Conservation (phyloP, 2,329 filamentous ascomycete species). For the Orbilia javanica region DNA sequence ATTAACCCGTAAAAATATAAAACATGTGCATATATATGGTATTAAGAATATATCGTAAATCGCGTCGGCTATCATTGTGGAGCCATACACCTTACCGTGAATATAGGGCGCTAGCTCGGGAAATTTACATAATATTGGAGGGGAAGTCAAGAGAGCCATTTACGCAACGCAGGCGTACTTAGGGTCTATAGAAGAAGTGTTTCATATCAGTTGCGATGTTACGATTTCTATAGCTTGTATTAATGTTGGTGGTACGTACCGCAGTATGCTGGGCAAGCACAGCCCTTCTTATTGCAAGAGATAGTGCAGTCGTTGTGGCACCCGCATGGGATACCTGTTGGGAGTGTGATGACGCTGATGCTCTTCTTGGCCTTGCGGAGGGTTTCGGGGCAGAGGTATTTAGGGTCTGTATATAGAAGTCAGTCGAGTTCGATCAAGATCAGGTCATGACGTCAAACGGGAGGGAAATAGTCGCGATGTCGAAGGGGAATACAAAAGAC, state of each 20-base stretch:
- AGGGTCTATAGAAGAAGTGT: slow-evolving; percentile 29
- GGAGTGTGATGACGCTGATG: slow-evolving; percentile 11
- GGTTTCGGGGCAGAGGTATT: slow-evolving; percentile 47
- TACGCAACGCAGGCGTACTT: slow-evolving; percentile 35
- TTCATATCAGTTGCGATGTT: slow-evolving; percentile 28
- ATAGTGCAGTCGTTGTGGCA: slow-evolving; percentile 52
- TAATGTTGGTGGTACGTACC: slow-evolving; percentile 38
- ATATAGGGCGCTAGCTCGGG: no score
- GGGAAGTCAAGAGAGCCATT: background rate
- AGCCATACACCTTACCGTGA: no score
- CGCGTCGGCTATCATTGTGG: background rate
- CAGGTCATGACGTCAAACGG: background rate
- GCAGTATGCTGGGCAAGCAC: slow-evolving; percentile 49
- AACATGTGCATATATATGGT: background rate
- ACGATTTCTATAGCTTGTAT: background rate
- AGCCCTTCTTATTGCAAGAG: slow-evolving; percentile 11
- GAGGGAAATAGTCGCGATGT: background rate
- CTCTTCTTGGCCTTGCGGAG: slow-evolving; percentile 8
- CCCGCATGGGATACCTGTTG: slow-evolving; percentile 30
- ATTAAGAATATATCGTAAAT: background rate
- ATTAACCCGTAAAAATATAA: background rate
- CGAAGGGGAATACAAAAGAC: background rate
- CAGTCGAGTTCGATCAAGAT: background rate
- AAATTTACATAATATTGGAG: no score
- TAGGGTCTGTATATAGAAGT: slow-evolving; percentile 39